Percentiles rank a stretch among this genome's conserved stretches.
Conservation (phyloP, 23 red algal genomes). For the Gracilaria gracilis region DNA sequence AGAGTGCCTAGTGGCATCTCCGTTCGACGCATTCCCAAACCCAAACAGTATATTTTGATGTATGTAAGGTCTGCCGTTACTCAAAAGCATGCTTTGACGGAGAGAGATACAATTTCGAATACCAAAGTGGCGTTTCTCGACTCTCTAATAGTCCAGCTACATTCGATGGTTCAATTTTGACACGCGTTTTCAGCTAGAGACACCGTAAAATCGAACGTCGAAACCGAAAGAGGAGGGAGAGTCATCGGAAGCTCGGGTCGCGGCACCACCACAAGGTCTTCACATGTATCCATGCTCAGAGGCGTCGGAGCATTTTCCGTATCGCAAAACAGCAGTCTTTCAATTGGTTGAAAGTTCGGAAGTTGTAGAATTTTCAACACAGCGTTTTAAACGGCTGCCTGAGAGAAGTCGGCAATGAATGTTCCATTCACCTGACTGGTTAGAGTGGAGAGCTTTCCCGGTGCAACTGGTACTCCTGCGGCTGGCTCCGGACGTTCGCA, state of each 20-base stretch:
- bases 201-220: slow-evolving; percentile 1
- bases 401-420: neutral
- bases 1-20: too few relatives aligned
- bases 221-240: neutral
- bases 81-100: too few relatives aligned
- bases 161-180: neutral
- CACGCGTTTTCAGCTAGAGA: slow-evolving; percentile 2
- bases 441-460: neutral
- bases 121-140: neutral
- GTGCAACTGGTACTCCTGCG: neutral
- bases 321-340: neutral
- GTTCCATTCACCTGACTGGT: neutral
- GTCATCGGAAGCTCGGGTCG: neutral
- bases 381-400: neutral
- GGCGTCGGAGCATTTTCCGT: neutral
- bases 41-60: too few relatives aligned
- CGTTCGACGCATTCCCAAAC: too few relatives aligned
- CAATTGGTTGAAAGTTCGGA: neutral
- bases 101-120: slow-evolving; percentile 3
- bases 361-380: neutral
- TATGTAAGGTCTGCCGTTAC: too few relatives aligned
- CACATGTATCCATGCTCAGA: neutral
- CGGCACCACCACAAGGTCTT: neutral
- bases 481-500: neutral
- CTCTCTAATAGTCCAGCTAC: neutral